phyloP scores from a whole-genome alignment of 495 filamentous ascomycete genomes.

The Cudoniella acicularis region DNA sequence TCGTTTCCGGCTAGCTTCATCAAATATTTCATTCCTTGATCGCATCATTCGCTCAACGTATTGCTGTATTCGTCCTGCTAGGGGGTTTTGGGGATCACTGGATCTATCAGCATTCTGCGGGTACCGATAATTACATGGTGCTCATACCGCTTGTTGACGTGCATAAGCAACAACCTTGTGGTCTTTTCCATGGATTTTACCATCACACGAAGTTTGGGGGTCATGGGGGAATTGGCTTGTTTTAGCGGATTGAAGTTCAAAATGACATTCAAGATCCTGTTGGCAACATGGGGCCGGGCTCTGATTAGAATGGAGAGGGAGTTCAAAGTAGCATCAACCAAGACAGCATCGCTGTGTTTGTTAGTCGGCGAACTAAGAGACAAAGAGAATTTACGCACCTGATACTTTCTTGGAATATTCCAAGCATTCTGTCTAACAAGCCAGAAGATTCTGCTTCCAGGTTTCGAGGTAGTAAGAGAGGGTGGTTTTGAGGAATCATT shows the following conservation, averaged over 20 bases:
- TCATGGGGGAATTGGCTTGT: slow-evolving; percentile 71
- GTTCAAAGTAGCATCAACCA: slow-evolving; percentile 90
- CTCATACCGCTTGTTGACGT: slow-evolving; percentile 70
- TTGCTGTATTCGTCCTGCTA: slow-evolving; percentile 70
- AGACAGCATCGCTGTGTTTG: slow-evolving; percentile 68
- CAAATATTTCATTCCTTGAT: slow-evolving; percentile 67
- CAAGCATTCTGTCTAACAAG: slow-evolving; percentile 84
- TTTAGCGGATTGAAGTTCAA: slow-evolving; percentile 90
- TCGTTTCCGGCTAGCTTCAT: slow-evolving; percentile 77
- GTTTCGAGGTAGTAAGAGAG: slow-evolving; percentile 67
- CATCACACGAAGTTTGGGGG: slow-evolving; percentile 71
- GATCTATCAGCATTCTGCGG: slow-evolving; percentile 2
- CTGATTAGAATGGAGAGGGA: slow-evolving; percentile 76
- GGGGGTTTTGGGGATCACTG: slow-evolving; percentile 68
- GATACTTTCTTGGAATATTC: slow-evolving; percentile 77
- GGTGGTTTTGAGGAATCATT: slow-evolving; percentile 79
- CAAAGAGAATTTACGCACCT: slow-evolving; percentile 49
- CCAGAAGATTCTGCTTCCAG: slow-evolving; percentile 90
- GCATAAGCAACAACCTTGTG: slow-evolving; percentile 72
- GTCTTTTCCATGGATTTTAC: slow-evolving; percentile 94
- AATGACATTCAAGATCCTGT: slow-evolving; percentile 77
- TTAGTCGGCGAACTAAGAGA: slow-evolving; percentile 5
- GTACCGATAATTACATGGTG: not conserved
- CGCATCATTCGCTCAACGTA: slow-evolving; percentile 76
- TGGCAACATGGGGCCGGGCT: slow-evolving; percentile 71